Conservation (phyloP, 2,329 filamentous ascomycete genomes). For the Graphilbum fragrans region DNA sequence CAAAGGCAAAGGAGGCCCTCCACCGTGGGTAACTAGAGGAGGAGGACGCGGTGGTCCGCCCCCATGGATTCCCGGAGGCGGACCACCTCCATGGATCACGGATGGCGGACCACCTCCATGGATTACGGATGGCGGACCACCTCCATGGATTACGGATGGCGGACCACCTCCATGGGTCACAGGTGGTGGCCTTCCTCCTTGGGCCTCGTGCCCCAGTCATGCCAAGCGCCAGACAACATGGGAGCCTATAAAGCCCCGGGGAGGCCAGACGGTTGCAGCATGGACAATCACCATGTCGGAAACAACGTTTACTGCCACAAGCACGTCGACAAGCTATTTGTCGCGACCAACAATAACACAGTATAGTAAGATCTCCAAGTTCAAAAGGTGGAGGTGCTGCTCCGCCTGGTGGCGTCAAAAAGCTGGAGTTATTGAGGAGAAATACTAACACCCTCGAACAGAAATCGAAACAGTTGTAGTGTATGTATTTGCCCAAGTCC, state of each 20-base stretch:
- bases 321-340: background rate
- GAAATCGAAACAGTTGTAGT: too few species aligned
- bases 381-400: background rate
- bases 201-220: background rate
- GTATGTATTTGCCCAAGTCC: too few species aligned
- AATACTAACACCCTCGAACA: too few species aligned
- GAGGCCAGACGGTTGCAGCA: background rate
- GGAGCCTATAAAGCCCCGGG: background rate
- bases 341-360: background rate
- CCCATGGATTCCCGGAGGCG: background rate
- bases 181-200: background rate
- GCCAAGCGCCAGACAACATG: background rate
- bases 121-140: background rate
- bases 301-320: conserved; percentile 2
- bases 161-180: conserved; percentile 3
- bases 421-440: too few species aligned
- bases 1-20: background rate
- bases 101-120: background rate
- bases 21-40: too few species aligned
- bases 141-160: too few species aligned
- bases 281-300: conserved; percentile 2
- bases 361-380: background rate
- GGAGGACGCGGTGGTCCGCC: background rate
- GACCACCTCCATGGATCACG: too few species aligned
- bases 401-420: background rate